These are phyloP conservation scores for Ascosphaera acerosa DNA, from an alignment of 2,329 filamentous ascomycete genomes.

Conservation along the genomic window DNA sequence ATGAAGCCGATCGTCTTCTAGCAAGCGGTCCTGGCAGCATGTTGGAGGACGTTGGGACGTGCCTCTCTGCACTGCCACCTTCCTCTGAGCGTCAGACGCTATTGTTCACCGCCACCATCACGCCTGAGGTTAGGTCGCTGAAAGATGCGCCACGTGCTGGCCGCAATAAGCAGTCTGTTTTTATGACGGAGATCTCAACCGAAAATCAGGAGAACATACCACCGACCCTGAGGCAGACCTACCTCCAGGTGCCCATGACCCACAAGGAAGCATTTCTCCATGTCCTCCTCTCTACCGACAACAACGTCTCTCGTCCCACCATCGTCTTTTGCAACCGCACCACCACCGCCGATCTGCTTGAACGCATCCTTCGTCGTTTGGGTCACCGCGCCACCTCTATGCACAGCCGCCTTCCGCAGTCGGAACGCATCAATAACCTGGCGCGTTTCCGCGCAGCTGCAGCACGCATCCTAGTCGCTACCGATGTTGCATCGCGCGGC, in stretches of 20 bases:
- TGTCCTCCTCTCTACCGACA: conserved; percentile 54
- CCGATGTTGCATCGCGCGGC: conserved; percentile 81
- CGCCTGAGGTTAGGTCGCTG: conserved; percentile 66
- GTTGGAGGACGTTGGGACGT: conserved; percentile 83
- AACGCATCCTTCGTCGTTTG: conserved; percentile 65
- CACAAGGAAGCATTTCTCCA: conserved; percentile 92
- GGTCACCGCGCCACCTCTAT: conserved; percentile 77
- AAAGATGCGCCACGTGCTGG: conserved; percentile 48
- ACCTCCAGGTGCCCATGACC: conserved; percentile 69
- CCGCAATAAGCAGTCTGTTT: conserved; percentile 44
- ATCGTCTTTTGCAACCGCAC: conserved; percentile 95
- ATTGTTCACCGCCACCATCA: conserved; percentile 89
- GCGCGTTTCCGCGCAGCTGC: conserved; percentile 76
- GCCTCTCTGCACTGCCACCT: conserved; percentile 55
- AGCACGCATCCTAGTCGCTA: conserved; percentile 74
- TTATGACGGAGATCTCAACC: conserved; percentile 65
- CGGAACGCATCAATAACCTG: conserved; percentile 64
- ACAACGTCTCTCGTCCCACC: conserved; percentile 46
- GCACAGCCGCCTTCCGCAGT: conserved; percentile 67
- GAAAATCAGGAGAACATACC: conserved; percentile 47
- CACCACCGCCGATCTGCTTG: conserved; percentile 63
- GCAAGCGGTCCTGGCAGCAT: conserved; percentile 54
- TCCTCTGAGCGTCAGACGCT: conserved; percentile 65
- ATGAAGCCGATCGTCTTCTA: conserved; percentile 82
- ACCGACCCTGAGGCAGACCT: conserved; percentile 54